Evolutionary conservation across 1,284 basidiomycete species (phyloP).

Genomic region (Naganishia albida): DNA sequence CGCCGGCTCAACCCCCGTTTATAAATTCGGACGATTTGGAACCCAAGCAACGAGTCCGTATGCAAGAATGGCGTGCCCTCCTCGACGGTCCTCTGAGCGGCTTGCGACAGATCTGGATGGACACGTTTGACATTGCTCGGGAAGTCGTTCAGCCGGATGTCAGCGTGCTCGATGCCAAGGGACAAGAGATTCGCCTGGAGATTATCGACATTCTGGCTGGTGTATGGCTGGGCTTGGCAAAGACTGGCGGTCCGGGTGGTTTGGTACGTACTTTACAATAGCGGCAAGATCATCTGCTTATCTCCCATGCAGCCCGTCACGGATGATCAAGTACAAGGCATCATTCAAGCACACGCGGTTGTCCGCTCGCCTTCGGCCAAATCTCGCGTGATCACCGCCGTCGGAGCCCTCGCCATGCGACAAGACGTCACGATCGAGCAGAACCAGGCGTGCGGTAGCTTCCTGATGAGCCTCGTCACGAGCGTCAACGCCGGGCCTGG

Average conservation of each 20-base stretch:
- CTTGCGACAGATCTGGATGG: conserved; percentile 62
- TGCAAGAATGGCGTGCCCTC: conserved; percentile 33
- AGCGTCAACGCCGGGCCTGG: conserved; percentile 22
- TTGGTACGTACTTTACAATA: conserved; percentile 35
- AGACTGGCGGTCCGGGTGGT: conserved; percentile 41
- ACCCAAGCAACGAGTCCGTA: conserved; percentile 51
- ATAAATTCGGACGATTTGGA: conserved; percentile 17
- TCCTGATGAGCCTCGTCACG: conserved; percentile 35
- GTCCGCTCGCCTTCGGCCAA: conserved; percentile 62
- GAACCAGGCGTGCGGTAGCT: conserved; percentile 63
- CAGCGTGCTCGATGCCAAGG: conserved; percentile 43
- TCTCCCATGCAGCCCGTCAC: conserved; percentile 35
- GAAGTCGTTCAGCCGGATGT: conserved; percentile 37
- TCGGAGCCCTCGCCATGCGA: conserved; percentile 77
- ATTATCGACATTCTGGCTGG: conserved; percentile 52
- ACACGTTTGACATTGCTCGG: conserved; percentile 72
- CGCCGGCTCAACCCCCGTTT: conserved; percentile 56
- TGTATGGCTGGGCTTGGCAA: conserved; percentile 54
- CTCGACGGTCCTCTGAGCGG: conserved; percentile 60
- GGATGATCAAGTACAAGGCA: conserved; percentile 62
- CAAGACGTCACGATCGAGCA: conserved; percentile 63
- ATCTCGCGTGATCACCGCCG: conserved; percentile 76
- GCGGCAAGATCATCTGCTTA: background rate
- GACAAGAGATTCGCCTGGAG: conserved; percentile 52
- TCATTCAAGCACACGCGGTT: conserved; percentile 67